Conservation (phyloP, 2,329 filamentous ascomycete genomes). For the Gnomoniopsis smithogilvyi region DNA sequence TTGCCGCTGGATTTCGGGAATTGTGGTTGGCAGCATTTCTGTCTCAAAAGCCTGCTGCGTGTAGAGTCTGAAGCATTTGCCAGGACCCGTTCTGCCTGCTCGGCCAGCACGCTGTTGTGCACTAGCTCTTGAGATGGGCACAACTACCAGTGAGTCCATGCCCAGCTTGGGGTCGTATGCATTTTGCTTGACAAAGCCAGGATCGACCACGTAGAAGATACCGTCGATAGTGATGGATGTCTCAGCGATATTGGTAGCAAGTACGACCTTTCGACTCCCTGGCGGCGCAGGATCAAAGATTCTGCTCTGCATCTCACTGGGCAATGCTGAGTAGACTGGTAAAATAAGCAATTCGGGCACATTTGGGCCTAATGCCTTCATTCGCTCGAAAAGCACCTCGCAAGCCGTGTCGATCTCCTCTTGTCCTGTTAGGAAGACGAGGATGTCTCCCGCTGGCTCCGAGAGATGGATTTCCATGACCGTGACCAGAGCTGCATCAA, state of each 20-base stretch:
- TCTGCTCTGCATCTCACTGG: constrained; percentile 86
- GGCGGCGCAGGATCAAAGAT: constrained; percentile 93
- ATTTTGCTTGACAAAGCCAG: constrained; percentile 96
- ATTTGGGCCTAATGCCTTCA: constrained; percentile 88
- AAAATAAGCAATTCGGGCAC: constrained; percentile 91
- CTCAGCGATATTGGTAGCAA: constrained; percentile 97
- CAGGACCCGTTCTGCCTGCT: constrained; percentile 90
- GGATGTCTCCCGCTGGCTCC: constrained; percentile 86
- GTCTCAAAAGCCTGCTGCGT: constrained; percentile 94
- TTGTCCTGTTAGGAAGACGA: constrained; percentile 95
- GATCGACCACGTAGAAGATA: constrained; percentile 96
- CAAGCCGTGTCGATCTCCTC: constrained; percentile 97
- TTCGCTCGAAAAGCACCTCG: constrained; percentile 88
- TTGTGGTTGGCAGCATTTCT: constrained; percentile 94
- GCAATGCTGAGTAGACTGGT: constrained; percentile 93
- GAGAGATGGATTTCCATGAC: constrained; percentile 98
- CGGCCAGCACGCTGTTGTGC: constrained; percentile 91
- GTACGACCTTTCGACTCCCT: constrained; percentile 87
- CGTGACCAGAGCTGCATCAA: constrained; percentile 90
- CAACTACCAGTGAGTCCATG: constrained; percentile 95
- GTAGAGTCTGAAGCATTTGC: constrained; percentile 93
- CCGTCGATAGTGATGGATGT: constrained; percentile 97
- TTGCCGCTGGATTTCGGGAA: constrained; percentile 94
- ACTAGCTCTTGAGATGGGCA: constrained; percentile 94
- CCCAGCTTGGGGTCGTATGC: constrained; percentile 95